These are phyloP conservation scores for Clonostachys rosea DNA, from an alignment of 2,329 filamentous ascomycete genomes.

Conservation along the genomic window DNA sequence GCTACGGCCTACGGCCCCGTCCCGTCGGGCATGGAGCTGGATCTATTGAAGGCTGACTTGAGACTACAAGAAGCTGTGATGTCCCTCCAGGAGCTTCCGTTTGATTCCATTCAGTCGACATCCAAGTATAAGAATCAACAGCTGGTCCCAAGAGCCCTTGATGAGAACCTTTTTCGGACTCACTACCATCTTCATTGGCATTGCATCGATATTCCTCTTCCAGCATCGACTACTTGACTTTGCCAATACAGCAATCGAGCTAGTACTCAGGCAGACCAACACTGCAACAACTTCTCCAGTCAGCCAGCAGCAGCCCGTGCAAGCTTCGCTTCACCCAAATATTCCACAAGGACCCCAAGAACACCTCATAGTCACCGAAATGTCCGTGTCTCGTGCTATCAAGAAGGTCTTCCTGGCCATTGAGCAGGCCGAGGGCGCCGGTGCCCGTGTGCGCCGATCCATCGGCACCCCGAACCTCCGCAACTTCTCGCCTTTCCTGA, in stretches of 20 bases:
- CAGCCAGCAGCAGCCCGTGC: no score
- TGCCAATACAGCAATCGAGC: conserved; percentile 9
- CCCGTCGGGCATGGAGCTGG: no score
- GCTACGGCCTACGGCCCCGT: background rate
- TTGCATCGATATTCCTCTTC: conserved; percentile 18
- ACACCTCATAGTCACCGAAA: no score
- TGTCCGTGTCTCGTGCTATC: conserved; percentile 68
- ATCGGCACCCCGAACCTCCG: conserved; percentile 79
- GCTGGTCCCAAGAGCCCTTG: conserved; percentile 1
- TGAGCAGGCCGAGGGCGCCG: conserved; percentile 84
- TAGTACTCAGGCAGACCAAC: conserved; percentile 3
- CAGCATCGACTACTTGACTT: conserved; percentile 12
- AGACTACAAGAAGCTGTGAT: no score
- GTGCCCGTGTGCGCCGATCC: conserved; percentile 80
- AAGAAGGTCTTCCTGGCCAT: conserved; percentile 77
- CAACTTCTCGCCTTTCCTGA: conserved; percentile 89
- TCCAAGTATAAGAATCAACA: background rate
- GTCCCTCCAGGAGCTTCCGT: no score
- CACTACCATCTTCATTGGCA: conserved; percentile 18
- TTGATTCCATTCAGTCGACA: no score
- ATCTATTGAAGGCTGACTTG: no score
- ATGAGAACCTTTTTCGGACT: conserved; percentile 20
- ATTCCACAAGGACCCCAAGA: no score
- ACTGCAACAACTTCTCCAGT: no score
- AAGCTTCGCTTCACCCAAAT: no score